These are phyloP conservation scores for Hypoxylon crocopeplum DNA, from an alignment of 495 filamentous ascomycete genomes.

Conservation along the genomic window DNA sequence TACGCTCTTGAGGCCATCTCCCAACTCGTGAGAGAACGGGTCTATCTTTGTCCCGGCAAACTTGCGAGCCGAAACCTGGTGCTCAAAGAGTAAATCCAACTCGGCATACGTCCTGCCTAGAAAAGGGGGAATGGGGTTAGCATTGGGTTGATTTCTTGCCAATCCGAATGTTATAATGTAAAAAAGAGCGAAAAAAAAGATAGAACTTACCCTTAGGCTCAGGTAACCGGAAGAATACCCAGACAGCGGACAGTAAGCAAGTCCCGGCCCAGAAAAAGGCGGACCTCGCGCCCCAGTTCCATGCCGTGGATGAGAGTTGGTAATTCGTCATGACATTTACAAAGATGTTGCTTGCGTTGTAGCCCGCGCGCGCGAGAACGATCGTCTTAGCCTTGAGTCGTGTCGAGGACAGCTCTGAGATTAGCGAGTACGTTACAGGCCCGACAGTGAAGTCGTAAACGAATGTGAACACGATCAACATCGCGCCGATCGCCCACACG, in stretches of 20 bases:
- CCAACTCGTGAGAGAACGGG: too few relatives aligned
- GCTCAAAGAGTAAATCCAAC: conserved; percentile 58
- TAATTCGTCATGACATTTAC: conserved; percentile 57
- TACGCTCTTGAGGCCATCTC: too few relatives aligned
- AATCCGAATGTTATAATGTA: too few relatives aligned
- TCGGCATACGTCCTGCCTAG: conserved; percentile 53
- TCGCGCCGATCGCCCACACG: conserved; percentile 51
- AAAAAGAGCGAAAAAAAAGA: too few relatives aligned
- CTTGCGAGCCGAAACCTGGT: conserved; percentile 46
- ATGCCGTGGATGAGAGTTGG: conserved; percentile 55
- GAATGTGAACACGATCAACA: conserved; percentile 60
- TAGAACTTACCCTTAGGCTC: conserved; percentile 47
- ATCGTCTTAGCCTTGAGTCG: conserved; percentile 63
- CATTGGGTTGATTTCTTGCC: too few relatives aligned
- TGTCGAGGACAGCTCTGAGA: conserved; percentile 61
- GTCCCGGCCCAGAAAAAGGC: conserved; percentile 63
- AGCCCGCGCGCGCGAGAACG: conserved; percentile 59
- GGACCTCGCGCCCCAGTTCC: conserved; percentile 56
- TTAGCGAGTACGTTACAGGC: conserved; percentile 61
- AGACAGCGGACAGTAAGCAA: conserved; percentile 48
- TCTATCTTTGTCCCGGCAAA: too few relatives aligned
- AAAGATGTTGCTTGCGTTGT: conserved; percentile 57
- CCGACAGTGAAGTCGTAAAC: conserved; percentile 64
- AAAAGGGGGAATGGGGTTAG: conserved; percentile 6
- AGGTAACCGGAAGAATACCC: conserved; percentile 45